Evolutionary conservation across 208 protist genomes (phyloP), one percentile per base, ranked within the genome.

Genomic region (Trypanosomatidae sp.): DNA sequence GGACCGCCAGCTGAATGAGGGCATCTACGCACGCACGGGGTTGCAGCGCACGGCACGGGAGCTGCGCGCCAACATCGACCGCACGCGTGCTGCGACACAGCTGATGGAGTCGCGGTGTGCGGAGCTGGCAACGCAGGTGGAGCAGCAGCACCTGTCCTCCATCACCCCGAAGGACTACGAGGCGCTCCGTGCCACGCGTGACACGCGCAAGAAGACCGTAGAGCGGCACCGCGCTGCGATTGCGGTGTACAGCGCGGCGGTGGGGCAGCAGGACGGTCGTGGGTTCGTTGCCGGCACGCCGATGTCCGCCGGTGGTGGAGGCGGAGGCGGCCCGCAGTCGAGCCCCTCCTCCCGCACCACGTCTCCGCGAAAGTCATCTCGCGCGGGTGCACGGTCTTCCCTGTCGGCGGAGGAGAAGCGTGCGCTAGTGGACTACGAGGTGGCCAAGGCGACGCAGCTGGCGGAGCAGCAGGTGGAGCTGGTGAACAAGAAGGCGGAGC

Each of bases 111-210:
- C 71, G 5, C 76, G 74, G 62, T 91, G 88, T 71, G 50, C 64
- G 19, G 46, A 84, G 47, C 73, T 96, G 33, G 76, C 89, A n/a
- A 62, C 74, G 62, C 66, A 85, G 36, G 71, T 92, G 17, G 41
- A 64, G 62, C 25, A 47, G 1, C 68, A 77, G 50, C 58, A 71
- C 15, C 70, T 82, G 3, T 60, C 78, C 4, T 62, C 56, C 39
- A 87, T 94, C 15, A 83, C 76, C 0, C 68, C 79, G 12, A 91
- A 91, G 69, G 82, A 91, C 2, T 92, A 91, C 66, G 74, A 73
- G 30, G 80, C 71, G 9, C 79, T 93, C 39, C 67, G 81, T 33
- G 64, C 73, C 22, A 60, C 13, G 6, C 69, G 78, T 44, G 69
- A 87, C 62, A 47, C 56, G 0, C 85, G 88, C n/a, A 72, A 56